Conservation (phyloP, 768 basidiomycete genomes). For the Boletus rubescentipes region DNA sequence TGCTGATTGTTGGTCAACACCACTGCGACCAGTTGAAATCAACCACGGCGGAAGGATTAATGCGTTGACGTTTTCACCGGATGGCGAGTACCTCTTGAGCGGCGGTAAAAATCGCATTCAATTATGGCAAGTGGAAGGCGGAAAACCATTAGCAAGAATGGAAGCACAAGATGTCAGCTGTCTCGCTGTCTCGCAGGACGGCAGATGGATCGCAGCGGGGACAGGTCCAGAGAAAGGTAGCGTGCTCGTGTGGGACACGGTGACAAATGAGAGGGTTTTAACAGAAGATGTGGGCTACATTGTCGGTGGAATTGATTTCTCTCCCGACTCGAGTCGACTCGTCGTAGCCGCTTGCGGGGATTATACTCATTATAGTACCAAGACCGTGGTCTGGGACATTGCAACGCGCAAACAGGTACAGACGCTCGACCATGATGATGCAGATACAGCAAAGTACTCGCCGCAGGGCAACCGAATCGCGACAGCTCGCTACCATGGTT, state of each 20-base stretch:
- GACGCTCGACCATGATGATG: background rate
- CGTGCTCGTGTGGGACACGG: background rate
- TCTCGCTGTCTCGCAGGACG: background rate
- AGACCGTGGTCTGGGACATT: background rate
- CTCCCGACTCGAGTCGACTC: background rate
- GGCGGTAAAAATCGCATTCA: background rate
- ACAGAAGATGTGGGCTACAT: too few species aligned
- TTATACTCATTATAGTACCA: too few species aligned
- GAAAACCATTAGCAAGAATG: background rate
- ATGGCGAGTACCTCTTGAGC: background rate
- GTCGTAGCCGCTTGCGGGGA: background rate
- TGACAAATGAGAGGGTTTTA: background rate
- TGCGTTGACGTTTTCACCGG: too few species aligned
- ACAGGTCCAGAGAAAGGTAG: too few species aligned
- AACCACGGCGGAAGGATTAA: too few species aligned
- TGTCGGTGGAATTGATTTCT: background rate
- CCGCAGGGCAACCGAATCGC: background rate
- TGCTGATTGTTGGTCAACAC: too few species aligned
- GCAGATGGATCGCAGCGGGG: background rate
- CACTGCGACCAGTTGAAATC: too few species aligned
- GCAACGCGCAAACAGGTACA: background rate
- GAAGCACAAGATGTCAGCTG: background rate
- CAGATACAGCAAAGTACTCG: background rate
- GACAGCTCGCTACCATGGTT: background rate
- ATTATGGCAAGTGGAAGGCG: background rate